These are phyloP conservation scores for Aspergillus steynii DNA, from an alignment of 495 filamentous ascomycete genomes.

Conservation along the genomic window DNA sequence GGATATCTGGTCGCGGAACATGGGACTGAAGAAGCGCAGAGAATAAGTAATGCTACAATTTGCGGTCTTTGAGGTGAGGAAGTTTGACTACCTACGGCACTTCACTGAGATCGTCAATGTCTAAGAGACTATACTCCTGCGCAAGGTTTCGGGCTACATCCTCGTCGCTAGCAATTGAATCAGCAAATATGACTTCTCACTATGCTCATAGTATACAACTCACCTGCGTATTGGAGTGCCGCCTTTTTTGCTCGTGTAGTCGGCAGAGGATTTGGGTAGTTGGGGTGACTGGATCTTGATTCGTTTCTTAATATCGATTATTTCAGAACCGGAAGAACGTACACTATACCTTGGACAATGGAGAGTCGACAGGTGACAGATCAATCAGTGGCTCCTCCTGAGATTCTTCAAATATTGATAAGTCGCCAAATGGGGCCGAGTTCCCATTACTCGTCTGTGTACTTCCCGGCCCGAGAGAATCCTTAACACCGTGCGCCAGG, in stretches of 20 bases:
- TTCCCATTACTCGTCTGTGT: too few species aligned
- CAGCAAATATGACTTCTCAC: neutral
- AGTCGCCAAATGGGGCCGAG: neutral
- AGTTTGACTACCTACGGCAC: neutral
- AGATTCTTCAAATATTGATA: conserved; percentile 1
- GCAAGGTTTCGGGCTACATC: neutral
- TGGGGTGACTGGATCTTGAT: too few species aligned
- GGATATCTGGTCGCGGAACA: too few species aligned
- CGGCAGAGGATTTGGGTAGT: too few species aligned
- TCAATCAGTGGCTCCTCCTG: conserved; percentile 2
- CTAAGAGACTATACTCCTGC: neutral
- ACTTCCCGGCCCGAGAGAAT: too few species aligned
- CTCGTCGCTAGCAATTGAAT: neutral
- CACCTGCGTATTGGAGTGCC: too few species aligned
- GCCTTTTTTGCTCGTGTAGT: too few species aligned
- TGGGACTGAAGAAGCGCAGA: neutral
- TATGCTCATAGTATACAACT: neutral
- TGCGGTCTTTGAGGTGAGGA: neutral
- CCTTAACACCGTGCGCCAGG: too few species aligned
- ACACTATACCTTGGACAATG: neutral
- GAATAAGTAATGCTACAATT: neutral
- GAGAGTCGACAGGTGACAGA: neutral
- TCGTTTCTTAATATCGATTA: neutral
- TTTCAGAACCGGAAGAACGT: too few species aligned
- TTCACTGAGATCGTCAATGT: neutral